Base-by-base conservation (phyloP, 2,329 filamentous ascomycete species). In the Rhynchosporium secalis region DNA sequence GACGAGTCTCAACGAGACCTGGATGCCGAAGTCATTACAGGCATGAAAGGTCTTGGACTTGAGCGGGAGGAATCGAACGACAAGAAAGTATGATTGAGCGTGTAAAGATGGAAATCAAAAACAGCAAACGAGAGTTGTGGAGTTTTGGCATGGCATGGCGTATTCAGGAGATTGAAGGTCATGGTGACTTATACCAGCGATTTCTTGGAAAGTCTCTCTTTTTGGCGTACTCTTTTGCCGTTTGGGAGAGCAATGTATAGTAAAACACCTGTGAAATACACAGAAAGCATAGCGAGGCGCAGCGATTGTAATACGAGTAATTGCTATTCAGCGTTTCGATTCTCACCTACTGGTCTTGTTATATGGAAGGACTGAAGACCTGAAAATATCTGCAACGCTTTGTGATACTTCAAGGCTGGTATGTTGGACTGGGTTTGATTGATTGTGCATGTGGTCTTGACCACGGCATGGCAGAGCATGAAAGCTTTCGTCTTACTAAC, bases 21-120 rank as follows among this genome's bases (percentile, higher is more conserved):
- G 10, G 76, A 78, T 59, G 85, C 83, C 2, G 83, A 87, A 72
- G 68, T 85, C 33, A 86, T 87, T 59, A 86, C 84, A 20, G 85
- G 85, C 60, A 74, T 87, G 75, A 79, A 80, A 74, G 78, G 83
- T 64, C 72, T 87, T 57, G 76, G 77, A 57, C 66, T 84, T 41
- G 78, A 81, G 62, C 77, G 78, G 68, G 65, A 69, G 49, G 60
- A 65, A 3, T 65, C 67, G 4, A 52, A 70, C 31, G 63, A 70
- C 48, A 64, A 63, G 60, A 69, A 67, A 49, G 57, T 68, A 29
- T 70, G 45, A 65, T 54, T 43, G 29, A 38, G n/a, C 29, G 41
- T 26, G 26, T 9, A 28, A 26, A 54, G n/a, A 6, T 43, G 13
- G 28, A 8, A 54, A 28, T 15, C 12, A 29, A 54, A 6, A 54